Evolutionary conservation across 2,329 filamentous ascomycete species (phyloP).

Genomic region (Balansia obtecta): DNA sequence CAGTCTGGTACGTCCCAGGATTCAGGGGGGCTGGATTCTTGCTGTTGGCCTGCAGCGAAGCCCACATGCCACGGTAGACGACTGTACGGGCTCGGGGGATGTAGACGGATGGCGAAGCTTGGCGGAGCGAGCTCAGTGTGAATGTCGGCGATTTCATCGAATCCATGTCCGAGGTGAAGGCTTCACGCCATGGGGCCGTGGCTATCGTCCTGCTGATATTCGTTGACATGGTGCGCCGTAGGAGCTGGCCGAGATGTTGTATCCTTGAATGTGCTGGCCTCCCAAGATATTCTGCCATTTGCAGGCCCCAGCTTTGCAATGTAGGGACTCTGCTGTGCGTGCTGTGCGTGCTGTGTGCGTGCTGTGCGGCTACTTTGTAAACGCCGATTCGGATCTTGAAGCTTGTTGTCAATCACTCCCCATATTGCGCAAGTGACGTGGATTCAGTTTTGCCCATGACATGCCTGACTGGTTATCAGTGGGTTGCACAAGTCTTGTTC

Average conservation of each 20-base stretch:
- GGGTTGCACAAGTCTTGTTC: too few relatives aligned
- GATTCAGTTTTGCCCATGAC: not conserved
- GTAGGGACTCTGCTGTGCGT: not conserved
- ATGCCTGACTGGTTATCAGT: not conserved
- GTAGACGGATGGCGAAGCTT: slow-evolving; percentile 16
- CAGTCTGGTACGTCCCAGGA: slow-evolving; percentile 55
- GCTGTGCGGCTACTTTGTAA: not conserved
- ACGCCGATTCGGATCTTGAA: not conserved
- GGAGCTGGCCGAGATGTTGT: slow-evolving; percentile 11
- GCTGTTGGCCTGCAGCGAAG: slow-evolving; percentile 55
- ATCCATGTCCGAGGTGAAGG: slow-evolving; percentile 38
- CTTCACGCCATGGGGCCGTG: slow-evolving; percentile 40
- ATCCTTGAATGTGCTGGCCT: not conserved
- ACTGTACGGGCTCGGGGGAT: slow-evolving; percentile 60
- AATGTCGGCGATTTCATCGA: slow-evolving; percentile 36
- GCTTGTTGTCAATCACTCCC: not conserved
- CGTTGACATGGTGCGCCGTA: slow-evolving; percentile 17
- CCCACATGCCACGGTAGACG: slow-evolving; percentile 78
- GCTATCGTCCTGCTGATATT: slow-evolving; percentile 4
- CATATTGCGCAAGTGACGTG: not conserved
- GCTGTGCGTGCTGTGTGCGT: too few relatives aligned
- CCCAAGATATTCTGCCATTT: not conserved
- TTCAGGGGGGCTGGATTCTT: slow-evolving; percentile 65
- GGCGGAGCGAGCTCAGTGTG: slow-evolving; percentile 37
- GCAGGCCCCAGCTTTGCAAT: not conserved